Percentiles rank a stretch among this genome's conserved stretches.
Evolutionary conservation across 2,329 filamentous ascomycete genomes (phyloP).

Genomic region (Venturia aucupariae): DNA sequence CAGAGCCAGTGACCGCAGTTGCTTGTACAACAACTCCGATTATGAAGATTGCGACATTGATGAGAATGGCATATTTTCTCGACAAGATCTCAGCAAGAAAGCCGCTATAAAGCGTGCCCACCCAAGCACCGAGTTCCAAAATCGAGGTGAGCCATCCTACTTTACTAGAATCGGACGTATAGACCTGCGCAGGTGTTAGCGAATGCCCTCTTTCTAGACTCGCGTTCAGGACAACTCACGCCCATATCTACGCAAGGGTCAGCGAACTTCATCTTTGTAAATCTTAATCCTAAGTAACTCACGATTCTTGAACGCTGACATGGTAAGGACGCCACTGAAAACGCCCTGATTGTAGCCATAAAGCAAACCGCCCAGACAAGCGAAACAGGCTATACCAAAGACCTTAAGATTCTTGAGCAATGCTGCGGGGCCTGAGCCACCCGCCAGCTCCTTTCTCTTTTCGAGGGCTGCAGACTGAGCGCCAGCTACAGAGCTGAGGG

Average conservation of each 20-base stretch:
- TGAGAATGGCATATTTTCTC: slow-evolving; percentile 59
- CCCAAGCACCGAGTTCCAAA: slow-evolving; percentile 67
- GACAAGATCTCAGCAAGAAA: slow-evolving; percentile 62
- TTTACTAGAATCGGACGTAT: slow-evolving; percentile 28
- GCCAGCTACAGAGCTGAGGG: slow-evolving; percentile 19
- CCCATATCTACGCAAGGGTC: slow-evolving; percentile 32
- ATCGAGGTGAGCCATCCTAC: slow-evolving; percentile 49
- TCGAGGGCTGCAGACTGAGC: slow-evolving; percentile 26
- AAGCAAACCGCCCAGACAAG: slow-evolving; percentile 42
- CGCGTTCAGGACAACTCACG: too few relatives aligned
- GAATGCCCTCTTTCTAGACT: neutral
- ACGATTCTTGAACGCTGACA: slow-evolving; percentile 37
- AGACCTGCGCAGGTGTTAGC: slow-evolving; percentile 21
- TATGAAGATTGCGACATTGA: slow-evolving; percentile 58
- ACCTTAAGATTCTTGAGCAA: slow-evolving; percentile 45
- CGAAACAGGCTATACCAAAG: slow-evolving; percentile 46
- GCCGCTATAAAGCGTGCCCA: slow-evolving; percentile 61
- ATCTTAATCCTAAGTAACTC: slow-evolving; percentile 15
- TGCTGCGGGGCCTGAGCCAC: slow-evolving; percentile 37
- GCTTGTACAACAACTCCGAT: slow-evolving; percentile 61
- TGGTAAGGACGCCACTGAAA: slow-evolving; percentile 58
- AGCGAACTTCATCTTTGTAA: neutral
- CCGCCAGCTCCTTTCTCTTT: slow-evolving; percentile 32
- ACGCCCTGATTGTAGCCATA: slow-evolving; percentile 69
- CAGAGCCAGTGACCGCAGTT: slow-evolving; percentile 45